Evolutionary conservation across 345 rosid genomes (phyloP).

Genomic region (Populus ilicifolia): DNA sequence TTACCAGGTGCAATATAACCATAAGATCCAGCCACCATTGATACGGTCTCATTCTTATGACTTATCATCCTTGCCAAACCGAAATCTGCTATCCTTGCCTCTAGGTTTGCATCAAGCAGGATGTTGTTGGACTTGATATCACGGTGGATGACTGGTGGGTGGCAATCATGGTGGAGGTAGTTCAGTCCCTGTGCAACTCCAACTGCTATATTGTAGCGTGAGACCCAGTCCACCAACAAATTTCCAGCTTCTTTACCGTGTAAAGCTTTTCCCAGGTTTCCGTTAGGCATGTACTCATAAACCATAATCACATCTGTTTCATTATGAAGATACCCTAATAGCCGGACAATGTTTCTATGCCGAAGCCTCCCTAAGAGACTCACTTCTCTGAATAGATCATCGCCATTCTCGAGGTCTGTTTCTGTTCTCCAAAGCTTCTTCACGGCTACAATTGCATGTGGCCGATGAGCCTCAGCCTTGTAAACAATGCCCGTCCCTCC

Average conservation of each 20-base stretch:
- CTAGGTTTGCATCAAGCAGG: constrained; percentile 76
- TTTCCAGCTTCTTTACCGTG: constrained; percentile 68
- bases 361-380: constrained; percentile 76
- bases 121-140: constrained; percentile 90
- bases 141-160: constrained; percentile 76
- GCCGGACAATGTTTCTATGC: constrained; percentile 84
- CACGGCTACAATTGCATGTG: constrained; percentile 60
- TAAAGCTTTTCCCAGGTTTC: constrained; percentile 78
- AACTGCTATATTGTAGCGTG: constrained; percentile 73
- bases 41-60: constrained; percentile 79
- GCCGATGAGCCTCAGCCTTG: constrained; percentile 62
- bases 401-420: constrained; percentile 52
- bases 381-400: constrained; percentile 77
- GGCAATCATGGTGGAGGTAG: constrained; percentile 93
- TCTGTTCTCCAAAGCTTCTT: constrained; percentile 84
- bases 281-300: constrained; percentile 84
- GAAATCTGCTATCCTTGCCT: constrained; percentile 86
- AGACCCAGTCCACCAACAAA: constrained; percentile 78
- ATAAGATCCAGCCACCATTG: constrained; percentile 95
- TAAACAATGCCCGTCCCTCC: constrained; percentile 91
- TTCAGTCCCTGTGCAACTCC: constrained; percentile 93
- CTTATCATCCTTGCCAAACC: constrained; percentile 92
- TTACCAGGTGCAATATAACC: constrained; percentile 94
- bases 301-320: constrained; percentile 67
- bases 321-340: constrained; percentile 73